phyloP scores from a whole-genome alignment of 768 basidiomycete genomes.

The Tremella fuciformis region DNA sequence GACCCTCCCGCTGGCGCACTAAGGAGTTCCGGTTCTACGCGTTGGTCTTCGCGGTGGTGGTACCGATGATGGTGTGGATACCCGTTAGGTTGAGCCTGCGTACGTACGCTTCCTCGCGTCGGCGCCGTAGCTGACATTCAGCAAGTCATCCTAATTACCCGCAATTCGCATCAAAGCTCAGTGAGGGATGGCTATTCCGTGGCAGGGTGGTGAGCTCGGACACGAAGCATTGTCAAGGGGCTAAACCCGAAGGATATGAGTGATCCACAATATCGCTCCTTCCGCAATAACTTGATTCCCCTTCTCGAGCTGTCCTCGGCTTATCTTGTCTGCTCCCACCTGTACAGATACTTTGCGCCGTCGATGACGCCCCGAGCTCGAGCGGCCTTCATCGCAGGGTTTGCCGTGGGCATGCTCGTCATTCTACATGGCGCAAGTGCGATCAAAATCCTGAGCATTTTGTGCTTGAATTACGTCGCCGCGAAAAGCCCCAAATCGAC shows the following conservation, averaged over 20 bases:
- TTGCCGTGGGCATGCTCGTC: constrained; percentile 65
- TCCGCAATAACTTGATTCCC: constrained; percentile 72
- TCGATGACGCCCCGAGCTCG: constrained; percentile 10
- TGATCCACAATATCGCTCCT: constrained; percentile 83
- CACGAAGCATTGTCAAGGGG: neutral
- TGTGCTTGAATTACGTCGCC: constrained; percentile 67
- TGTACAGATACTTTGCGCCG: constrained; percentile 12
- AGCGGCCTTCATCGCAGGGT: constrained; percentile 44
- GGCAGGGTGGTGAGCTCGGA: constrained; percentile 65
- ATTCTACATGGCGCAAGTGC: constrained; percentile 76
- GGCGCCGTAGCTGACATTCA: constrained; percentile 42
- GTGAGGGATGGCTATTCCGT: constrained; percentile 76
- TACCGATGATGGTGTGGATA: constrained; percentile 74
- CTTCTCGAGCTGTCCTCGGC: constrained; percentile 58
- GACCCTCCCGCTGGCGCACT: constrained; percentile 68
- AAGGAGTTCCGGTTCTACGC: constrained; percentile 78
- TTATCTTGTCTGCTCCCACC: constrained; percentile 61
- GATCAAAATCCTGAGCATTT: constrained; percentile 71
- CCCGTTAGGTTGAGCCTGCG: constrained; percentile 70
- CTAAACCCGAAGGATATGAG: constrained; percentile 72
- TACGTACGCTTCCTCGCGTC: constrained; percentile 56
- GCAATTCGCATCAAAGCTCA: constrained; percentile 61
- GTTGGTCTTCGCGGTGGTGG: constrained; percentile 59
- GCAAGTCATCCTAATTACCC: constrained; percentile 73
- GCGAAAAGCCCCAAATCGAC: constrained; percentile 54